These are phyloP conservation scores for Verticillium tricorpus DNA, from an alignment of 2,329 filamentous ascomycete species.

Conservation along the genomic window DNA sequence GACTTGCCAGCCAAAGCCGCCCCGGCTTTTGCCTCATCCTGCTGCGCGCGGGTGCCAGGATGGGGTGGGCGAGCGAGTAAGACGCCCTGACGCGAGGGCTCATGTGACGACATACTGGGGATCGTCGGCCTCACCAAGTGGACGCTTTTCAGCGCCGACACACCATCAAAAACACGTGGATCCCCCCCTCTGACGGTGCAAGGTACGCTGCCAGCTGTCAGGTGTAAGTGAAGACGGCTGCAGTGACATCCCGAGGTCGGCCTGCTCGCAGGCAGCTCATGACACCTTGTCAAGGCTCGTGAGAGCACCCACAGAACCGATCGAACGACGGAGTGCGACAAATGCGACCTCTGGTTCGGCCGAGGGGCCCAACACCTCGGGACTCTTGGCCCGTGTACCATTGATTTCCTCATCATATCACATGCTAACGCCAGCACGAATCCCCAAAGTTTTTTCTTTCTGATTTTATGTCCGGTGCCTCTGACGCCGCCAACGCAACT, in stretches of 20 bases:
- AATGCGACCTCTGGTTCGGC: neutral
- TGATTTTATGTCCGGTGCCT: conserved; percentile 67
- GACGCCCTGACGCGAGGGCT: neutral
- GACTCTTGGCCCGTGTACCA: no score
- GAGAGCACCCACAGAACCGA: no score
- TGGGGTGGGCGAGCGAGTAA: neutral
- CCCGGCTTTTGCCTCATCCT: neutral
- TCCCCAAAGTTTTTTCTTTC: neutral
- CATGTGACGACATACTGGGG: neutral
- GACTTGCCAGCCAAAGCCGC: no score
- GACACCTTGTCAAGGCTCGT: no score
- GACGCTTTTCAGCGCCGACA: neutral
- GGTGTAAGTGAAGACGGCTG: no score
- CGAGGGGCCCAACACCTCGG: neutral
- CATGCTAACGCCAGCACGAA: neutral
- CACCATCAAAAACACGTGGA: neutral
- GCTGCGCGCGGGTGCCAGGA: neutral
- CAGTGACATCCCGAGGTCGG: no score
- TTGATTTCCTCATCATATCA: neutral
- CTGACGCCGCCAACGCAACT: conserved; percentile 73
- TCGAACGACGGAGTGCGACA: no score
- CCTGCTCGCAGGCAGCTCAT: no score
- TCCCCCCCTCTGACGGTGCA: neutral
- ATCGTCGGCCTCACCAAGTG: neutral
- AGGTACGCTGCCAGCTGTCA: no score